Conservation (phyloP, 257 asterid species). For the Ligustrum vulgare region DNA sequence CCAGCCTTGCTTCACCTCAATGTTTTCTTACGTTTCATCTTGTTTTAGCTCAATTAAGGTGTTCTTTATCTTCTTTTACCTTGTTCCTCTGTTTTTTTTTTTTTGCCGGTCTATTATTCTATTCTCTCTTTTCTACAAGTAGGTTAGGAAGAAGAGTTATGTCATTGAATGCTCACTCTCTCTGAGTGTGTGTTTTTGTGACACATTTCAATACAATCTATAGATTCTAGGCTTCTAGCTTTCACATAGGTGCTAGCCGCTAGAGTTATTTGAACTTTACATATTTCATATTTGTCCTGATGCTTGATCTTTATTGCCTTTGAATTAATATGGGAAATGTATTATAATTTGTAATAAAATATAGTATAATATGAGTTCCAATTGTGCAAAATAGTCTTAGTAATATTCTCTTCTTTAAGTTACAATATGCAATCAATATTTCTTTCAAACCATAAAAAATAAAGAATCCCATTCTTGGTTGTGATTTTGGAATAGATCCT, state of each 20-base stretch:
- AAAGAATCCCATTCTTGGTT: neutral
- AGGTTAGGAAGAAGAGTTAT: no score
- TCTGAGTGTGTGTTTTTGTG: neutral
- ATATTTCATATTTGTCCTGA: neutral
- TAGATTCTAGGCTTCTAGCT: neutral
- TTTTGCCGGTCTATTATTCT: no score
- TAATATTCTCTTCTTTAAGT: neutral
- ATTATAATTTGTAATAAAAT: no score
- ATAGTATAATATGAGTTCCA: neutral
- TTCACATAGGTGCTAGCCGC: neutral
- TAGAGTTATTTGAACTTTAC: neutral
- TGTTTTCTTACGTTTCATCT: neutral
- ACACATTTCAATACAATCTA: neutral
- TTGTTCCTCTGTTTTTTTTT: neutral
- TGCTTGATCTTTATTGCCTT: neutral
- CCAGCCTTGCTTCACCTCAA: neutral
- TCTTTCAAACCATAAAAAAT: neutral
- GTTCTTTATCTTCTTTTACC: neutral
- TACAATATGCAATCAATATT: neutral
- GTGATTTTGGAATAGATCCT: neutral
- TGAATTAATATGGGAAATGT: neutral
- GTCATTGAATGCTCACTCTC: neutral
- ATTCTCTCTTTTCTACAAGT: no score
- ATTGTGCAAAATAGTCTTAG: neutral
- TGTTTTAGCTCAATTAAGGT: neutral